Percentiles rank a stretch among this genome's conserved stretches.
Conservation (phyloP, 305 asterid species). For the Solanum chacoense region DNA sequence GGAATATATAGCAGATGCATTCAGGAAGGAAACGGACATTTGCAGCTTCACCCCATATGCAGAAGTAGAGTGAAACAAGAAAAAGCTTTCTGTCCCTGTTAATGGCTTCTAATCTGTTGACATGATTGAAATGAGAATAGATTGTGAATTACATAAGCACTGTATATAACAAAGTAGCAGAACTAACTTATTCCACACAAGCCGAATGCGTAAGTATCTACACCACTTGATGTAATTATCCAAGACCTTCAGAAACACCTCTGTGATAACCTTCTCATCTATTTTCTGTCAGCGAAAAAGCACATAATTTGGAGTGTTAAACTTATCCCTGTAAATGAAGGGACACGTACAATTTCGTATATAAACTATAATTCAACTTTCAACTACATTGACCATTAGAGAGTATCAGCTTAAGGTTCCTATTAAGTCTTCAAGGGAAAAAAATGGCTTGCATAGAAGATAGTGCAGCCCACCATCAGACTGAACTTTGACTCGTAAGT, state of each 20-base stretch:
- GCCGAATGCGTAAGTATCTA: conserved; percentile 72
- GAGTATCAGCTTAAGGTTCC: background rate
- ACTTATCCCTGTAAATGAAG: background rate
- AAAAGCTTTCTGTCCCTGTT: conserved; percentile 84
- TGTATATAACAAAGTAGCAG: background rate
- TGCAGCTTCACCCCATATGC: conserved; percentile 99
- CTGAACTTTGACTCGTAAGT: background rate
- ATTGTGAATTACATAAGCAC: background rate
- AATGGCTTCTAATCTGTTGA: conserved; percentile 78
- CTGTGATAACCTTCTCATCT: conserved; percentile 81
- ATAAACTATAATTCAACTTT: background rate
- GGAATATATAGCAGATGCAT: conserved; percentile 95
- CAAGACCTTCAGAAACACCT: conserved; percentile 86
- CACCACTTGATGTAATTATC: conserved; percentile 99
- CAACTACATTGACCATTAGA: background rate
- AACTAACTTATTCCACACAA: conserved; percentile 79
- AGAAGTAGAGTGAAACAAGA: conserved; percentile 67
- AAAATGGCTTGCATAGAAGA: background rate
- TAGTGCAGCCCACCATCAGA: background rate
- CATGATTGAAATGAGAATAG: background rate
- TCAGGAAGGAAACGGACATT: conserved; percentile 96
- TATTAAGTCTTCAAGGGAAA: background rate
- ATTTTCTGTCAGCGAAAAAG: conserved; percentile 49
- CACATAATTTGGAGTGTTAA: background rate
- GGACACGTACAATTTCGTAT: background rate